A percentile compares a stretch with the other conserved stretches of the same genome.
Conservation (phyloP, 768 basidiomycete species). For the Sporobolomyces pararoseus region DNA sequence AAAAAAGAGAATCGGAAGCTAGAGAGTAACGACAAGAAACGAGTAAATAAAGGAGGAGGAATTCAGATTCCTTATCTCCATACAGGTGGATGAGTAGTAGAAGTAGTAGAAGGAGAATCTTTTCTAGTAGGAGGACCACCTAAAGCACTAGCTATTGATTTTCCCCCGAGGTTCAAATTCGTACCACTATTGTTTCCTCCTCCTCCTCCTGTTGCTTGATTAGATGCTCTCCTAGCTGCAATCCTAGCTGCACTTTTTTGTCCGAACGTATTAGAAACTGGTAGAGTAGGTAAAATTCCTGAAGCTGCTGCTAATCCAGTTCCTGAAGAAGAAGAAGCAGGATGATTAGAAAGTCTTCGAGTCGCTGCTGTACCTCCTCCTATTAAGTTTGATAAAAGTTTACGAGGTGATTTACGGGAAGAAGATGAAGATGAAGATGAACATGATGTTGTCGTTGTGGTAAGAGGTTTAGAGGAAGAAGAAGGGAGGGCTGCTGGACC, state of each 20-base stretch:
- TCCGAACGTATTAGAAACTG: conserved; percentile 12
- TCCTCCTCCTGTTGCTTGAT: too few relatives aligned
- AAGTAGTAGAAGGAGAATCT: conserved; percentile 1
- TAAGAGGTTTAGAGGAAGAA: neutral
- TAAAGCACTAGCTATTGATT: conserved; percentile 5
- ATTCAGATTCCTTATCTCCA: conserved; percentile 3
- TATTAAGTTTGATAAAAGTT: conserved; percentile 6
- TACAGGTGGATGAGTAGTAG: neutral
- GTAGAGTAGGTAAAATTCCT: neutral
- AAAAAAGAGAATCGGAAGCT: neutral
- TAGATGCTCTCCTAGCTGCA: conserved; percentile 26
- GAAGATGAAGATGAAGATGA: neutral
- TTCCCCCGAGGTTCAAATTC: neutral
- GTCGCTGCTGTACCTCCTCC: conserved; percentile 7
- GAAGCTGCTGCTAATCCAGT: neutral
- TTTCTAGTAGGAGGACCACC: neutral
- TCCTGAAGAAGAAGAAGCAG: neutral
- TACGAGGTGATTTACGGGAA: conserved; percentile 27
- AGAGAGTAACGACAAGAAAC: neutral
- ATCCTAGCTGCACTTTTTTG: conserved; percentile 33
- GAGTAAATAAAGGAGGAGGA: neutral
- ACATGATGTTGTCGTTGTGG: too few relatives aligned
- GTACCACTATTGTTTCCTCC: conserved; percentile 27
- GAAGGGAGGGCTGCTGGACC: conserved; percentile 5
- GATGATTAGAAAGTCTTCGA: conserved; percentile 16